Base-by-base conservation (phyloP, 2,329 filamentous ascomycete genomes). In the Aspergillus japonicus region DNA sequence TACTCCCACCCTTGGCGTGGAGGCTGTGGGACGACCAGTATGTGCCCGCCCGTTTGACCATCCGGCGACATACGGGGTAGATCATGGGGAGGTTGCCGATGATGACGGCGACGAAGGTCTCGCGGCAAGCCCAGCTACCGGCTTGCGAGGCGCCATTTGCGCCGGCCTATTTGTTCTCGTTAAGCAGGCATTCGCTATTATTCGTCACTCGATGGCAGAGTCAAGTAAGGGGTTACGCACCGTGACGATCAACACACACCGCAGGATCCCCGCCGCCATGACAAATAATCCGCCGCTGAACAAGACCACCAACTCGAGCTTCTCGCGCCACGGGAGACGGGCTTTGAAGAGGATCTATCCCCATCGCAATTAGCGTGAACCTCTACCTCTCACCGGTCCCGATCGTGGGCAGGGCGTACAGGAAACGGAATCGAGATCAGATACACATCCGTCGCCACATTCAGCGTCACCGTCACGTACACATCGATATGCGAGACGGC, bases 341-440 rank as follows among this genome's bases (percentile, higher is more conserved):
- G 84, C 80, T 59, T 75, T 76, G 78, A 81, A 85, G 1, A 87
- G 73, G 76, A 87, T 81, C 61, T 83, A 14, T 10, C 3, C 11
- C 16, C n/a, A 8, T 51, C 23, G 2, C 26, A 1, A 29, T 29
- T 4, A 23, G 23, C 23, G 3, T 23, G 0, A 23, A 2, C 2
- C 0, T 23, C 23, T 23, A 23, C 23, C 21, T 1, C 21, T 1
- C 21, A 21, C 21, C 21, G 21, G 21, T 21, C 21, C 21, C 1
- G 21, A 21, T 21, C 21, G 21, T 21, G 21, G 21, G 21, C 21
- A 21, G 21, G 21, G 23, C 68, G 60, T 68, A 86, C 82, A 1
- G 84, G 84, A 4, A 85, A 74, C 0, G 84, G 84, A 42, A 87
- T 86, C 29, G 80, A 79, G 58, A 87, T 81, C n/a, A 87, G 75